phyloP scores from a whole-genome alignment of 1,139 yeast species.

The Magnusiomyces ingens region DNA sequence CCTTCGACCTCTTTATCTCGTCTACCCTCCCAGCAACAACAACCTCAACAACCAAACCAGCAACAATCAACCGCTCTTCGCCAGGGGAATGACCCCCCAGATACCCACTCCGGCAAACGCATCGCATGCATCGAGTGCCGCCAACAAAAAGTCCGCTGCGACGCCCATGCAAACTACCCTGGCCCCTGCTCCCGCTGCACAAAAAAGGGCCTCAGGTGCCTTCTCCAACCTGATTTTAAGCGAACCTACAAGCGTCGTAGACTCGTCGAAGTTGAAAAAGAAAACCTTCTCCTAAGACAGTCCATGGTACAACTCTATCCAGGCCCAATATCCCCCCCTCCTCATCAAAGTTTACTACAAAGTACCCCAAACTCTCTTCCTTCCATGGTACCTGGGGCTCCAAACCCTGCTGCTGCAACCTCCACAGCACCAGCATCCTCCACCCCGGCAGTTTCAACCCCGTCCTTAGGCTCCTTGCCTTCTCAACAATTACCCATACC shows the following conservation, averaged over 20 bases:
- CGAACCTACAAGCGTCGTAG: constrained; percentile 76
- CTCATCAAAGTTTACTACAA: too few relatives aligned
- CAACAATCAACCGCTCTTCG: neutral
- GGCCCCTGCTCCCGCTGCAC: constrained; percentile 77
- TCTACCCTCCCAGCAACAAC: too few relatives aligned
- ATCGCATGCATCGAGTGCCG: constrained; percentile 95
- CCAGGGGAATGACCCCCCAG: constrained; percentile 1
- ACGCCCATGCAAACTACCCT: constrained; percentile 72
- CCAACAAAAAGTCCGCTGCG: constrained; percentile 88
- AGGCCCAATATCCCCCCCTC: too few relatives aligned
- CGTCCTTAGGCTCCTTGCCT: constrained; percentile 10
- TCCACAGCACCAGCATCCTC: neutral
- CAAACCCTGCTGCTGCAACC: constrained; percentile 5
- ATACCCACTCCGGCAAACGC: constrained; percentile 36
- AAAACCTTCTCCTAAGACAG: constrained; percentile 60
- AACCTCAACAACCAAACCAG: too few relatives aligned
- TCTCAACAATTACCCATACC: too few relatives aligned
- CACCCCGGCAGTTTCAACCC: neutral
- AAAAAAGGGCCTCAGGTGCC: constrained; percentile 63
- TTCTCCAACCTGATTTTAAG: constrained; percentile 72
- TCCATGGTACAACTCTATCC: constrained; percentile 37
- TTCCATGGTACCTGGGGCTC: neutral
- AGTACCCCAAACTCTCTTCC: too few relatives aligned
- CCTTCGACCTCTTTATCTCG: too few relatives aligned
- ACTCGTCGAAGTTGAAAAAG: constrained; percentile 75